Evolutionary conservation across 768 basidiomycete genomes (phyloP), one percentile per base, ranked within the genome.

Genomic region (Mycena polygramma): DNA sequence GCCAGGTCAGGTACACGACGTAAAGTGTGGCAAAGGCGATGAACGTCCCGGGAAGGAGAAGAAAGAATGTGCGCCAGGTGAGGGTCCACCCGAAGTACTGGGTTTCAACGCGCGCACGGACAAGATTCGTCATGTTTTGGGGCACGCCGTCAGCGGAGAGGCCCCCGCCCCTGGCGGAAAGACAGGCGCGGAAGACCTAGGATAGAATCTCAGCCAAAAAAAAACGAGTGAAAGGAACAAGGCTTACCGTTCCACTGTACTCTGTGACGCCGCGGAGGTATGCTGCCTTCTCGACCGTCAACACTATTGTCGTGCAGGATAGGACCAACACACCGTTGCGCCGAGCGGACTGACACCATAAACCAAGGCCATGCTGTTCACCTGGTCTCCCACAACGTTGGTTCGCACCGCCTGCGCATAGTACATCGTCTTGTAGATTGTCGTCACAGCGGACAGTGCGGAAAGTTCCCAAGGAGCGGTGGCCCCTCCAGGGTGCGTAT

Each of bases 171-270:
- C 13, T 14, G 15, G 36, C 61, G 17, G 61, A 63, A 7, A 63
- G 20, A 39, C 61, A 63, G 2, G 61, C 61, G 5, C 61, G 61
- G 8, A 63, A 52, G 35, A 63, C 51, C 61, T 63, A 35, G 20
- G 15, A 39, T 6, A 39, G 4, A 9, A 6, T 6, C 1, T 51
- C 7, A 10, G 20, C 7, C 11, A 52, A 26, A 51, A n/a, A 14
- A 15, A 5, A n/a, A 39, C 7, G 37, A 15, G 30, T 4, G n/a
- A 13, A 20, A 19, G 13, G 24, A 19, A 45, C 39, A 7, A 61
- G 7, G 1, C 46, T 52, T 35, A 63, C 61, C 15, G 61, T 22
- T 20, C 59, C 59, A 48, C 59, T 60, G 35, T 60, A 60, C 35
- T 60, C 59, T 20, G 59, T 26, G 14, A 60, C 59, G 19, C 59